These are phyloP conservation scores for Forsythia suspensa DNA, from an alignment of 257 asterid genomes.

Conservation along the genomic window DNA sequence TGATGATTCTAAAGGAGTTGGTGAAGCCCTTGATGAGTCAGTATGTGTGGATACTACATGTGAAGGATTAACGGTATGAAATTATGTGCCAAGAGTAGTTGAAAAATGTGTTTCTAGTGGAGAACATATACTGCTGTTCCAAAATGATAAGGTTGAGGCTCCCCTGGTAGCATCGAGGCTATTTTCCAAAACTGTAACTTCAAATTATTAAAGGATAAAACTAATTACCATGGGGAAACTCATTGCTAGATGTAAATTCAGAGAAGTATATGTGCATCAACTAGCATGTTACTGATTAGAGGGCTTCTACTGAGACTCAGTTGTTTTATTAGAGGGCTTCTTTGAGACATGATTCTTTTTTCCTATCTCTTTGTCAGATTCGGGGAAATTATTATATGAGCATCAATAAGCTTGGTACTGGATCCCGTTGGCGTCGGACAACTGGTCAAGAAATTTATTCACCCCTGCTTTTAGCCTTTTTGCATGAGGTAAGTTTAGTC, in stretches of 20 bases:
- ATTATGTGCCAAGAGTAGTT: not conserved
- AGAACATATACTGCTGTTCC: not conserved
- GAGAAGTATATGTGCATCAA: not conserved
- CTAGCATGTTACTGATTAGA: not conserved
- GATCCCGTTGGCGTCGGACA: slow-evolving; percentile 83
- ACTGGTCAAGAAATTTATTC: slow-evolving; percentile 88
- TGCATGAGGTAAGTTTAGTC: slow-evolving; percentile 55
- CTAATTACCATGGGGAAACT: not conserved
- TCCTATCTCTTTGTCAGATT: slow-evolving; percentile 38
- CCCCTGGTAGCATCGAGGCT: not conserved
- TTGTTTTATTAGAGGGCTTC: not conserved
- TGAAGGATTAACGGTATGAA: slow-evolving; percentile 70
- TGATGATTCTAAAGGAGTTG: slow-evolving; percentile 72
- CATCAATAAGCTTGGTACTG: slow-evolving; percentile 52
- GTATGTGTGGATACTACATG: slow-evolving; percentile 52
- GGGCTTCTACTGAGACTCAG: not conserved
- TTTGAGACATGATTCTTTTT: not conserved
- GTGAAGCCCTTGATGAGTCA: slow-evolving; percentile 63
- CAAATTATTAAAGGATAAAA: not conserved
- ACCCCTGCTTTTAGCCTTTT: slow-evolving; percentile 74
- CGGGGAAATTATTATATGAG: slow-evolving; percentile 74
- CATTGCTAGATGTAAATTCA: not conserved
- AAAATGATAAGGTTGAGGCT: not conserved
- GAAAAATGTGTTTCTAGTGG: not conserved
- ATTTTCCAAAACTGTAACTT: not conserved